Conservation (phyloP, 768 basidiomycete genomes). For the Xerocomellus chrysenteron region DNA sequence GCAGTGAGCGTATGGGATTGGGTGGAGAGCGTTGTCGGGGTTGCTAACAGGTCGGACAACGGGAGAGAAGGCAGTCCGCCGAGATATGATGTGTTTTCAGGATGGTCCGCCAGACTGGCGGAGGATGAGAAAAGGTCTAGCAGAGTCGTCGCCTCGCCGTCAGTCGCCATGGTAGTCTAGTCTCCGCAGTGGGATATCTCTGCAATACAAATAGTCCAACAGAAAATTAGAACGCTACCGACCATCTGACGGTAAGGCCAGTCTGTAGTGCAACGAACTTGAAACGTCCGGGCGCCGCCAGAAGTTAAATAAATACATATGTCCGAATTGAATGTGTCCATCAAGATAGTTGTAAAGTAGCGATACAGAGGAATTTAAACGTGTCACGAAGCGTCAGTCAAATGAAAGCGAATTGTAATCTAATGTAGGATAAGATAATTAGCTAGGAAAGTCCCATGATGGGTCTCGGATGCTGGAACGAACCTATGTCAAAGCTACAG, state of each 20-base stretch:
- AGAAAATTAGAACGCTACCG: neutral
- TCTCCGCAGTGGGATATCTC: neutral
- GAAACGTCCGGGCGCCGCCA: neutral
- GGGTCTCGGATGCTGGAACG: neutral
- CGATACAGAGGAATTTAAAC: slow-evolving; percentile 13
- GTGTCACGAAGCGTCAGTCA: neutral
- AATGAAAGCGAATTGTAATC: neutral
- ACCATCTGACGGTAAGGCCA: no score
- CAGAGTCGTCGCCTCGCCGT: slow-evolving; percentile 25
- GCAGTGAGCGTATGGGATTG: slow-evolving; percentile 86
- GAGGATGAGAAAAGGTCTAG: slow-evolving; percentile 27
- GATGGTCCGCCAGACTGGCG: slow-evolving; percentile 8
- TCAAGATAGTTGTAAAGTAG: slow-evolving; percentile 4
- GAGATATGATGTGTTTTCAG: slow-evolving; percentile 52
- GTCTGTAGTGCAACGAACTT: neutral
- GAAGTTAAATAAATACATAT: neutral
- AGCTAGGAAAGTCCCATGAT: neutral
- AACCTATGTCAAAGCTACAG: slow-evolving; percentile 19
- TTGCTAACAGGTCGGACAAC: slow-evolving; percentile 64
- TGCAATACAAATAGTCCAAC: no score
- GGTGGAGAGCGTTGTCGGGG: slow-evolving; percentile 76
- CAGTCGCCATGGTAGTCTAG: slow-evolving; percentile 20
- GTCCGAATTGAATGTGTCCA: neutral
- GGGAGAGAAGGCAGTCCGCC: slow-evolving; percentile 62
- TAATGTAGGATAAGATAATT: slow-evolving; percentile 2